Evolutionary conservation across 345 rosid species (phyloP), one percentile per base, ranked within the genome.

Genomic region (Euphorbia tirucalli): DNA sequence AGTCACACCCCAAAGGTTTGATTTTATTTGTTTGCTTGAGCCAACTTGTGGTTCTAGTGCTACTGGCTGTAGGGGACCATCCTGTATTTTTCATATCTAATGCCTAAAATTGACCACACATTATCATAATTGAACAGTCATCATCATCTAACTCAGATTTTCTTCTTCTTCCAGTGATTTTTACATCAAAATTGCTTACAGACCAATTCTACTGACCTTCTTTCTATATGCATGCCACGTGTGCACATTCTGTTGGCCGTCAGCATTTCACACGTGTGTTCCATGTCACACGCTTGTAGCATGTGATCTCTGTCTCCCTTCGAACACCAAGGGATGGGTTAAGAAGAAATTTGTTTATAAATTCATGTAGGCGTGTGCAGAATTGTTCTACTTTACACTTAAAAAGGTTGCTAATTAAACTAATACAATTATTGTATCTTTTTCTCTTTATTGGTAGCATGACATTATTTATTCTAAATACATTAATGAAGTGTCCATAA

Each of bases 261-360:
- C 54, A 7, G 41, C 54, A 15, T 54, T 41, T 41, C 44, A 25
- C 65, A 24, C 7, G 49, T 43, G 41, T 14, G 14, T n/a, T 21
- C n/a, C 13, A 56, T 31, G 9, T 16, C 66, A 46, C 35, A 31
- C 39, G 30, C 30, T 56, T 56, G 30, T 21, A 56, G 60, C 60
- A 69, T 46, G 59, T 30, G 27, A 32, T 6, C 39, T 3, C 13
- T 18, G 8, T 56, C 10, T 18, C 46, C 30, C 32, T 15, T 44
- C 68, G 72, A 54, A n/a, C 74, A 61, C 15, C 16, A 35, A 44
- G 60, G 44, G 59, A 71, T 78, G 71, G 75, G 78, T 59, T 72
- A 62, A 62, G 46, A 48, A 68, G 14, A 68, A 75, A 67, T 43
- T 18, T 25, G 41, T 3, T 54, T 41, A n/a, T 11, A 39, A 37